A percentile compares a stretch with the other conserved stretches of the same genome.
Evolutionary conservation across 2,329 filamentous ascomycete species (phyloP).

Genomic region (Erysiphe pulchra): DNA sequence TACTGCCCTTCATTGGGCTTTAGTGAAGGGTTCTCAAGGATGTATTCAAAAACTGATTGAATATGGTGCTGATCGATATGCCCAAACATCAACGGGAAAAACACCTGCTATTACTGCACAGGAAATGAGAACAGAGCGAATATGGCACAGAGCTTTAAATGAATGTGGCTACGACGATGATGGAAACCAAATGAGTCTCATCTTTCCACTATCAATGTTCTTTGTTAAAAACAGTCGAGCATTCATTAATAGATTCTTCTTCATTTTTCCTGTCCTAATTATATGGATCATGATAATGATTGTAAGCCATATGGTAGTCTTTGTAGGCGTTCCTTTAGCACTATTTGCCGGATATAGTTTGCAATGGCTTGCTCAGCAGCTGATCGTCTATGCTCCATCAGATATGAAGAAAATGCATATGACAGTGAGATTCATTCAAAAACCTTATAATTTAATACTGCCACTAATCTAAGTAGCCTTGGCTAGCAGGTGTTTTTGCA

Average conservation of each 20-base stretch:
- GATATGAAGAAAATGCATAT: slow-evolving; percentile 80
- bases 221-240: slow-evolving; percentile 51
- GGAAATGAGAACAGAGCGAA: slow-evolving; percentile 65
- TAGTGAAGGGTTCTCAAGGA: slow-evolving; percentile 73
- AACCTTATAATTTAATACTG: slow-evolving; percentile 1
- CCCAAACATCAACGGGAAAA: slow-evolving; percentile 72
- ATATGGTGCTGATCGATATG: slow-evolving; percentile 84
- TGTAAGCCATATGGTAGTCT: slow-evolving; percentile 48
- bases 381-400: slow-evolving; percentile 57
- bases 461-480: slow-evolving; percentile 32
- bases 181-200: slow-evolving; percentile 40
- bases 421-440: slow-evolving; percentile 30
- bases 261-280: slow-evolving; percentile 64
- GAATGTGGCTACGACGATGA: slow-evolving; percentile 68
- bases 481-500: slow-evolving; percentile 81
- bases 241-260: slow-evolving; percentile 68
- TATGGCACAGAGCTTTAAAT: slow-evolving; percentile 60
- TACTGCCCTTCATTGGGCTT: slow-evolving; percentile 83
- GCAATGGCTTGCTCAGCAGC: slow-evolving; percentile 52
- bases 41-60: slow-evolving; percentile 89
- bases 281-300: slow-evolving; percentile 46
- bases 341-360: slow-evolving; percentile 39
- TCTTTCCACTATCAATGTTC: slow-evolving; percentile 46
- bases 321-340: slow-evolving; percentile 47
- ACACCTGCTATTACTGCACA: slow-evolving; percentile 63